Evolutionary conservation across 1,284 basidiomycete species (phyloP), one percentile per base, ranked within the genome.

Genomic region (Pseudozyma thailandica): DNA sequence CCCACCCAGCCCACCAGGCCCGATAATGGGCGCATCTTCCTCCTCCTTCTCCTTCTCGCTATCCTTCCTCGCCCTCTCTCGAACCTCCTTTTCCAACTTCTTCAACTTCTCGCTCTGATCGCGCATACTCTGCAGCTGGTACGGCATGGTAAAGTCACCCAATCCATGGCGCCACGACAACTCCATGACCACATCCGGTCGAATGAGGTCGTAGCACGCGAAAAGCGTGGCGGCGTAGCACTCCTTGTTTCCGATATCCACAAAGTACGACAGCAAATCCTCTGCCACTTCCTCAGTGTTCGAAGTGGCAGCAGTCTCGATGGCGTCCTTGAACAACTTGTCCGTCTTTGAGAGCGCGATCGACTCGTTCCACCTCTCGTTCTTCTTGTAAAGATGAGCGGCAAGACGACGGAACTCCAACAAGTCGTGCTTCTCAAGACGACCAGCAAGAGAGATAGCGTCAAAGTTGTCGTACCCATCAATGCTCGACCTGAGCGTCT

Each of bases 401-500:
- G 96, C 94, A 26, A 98, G 71, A 10, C 77, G 65, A 12, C 96
- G 88, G 89, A 98, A 98, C 84, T 98, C 96, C 35, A 99, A 87
- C 41, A 98, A 87, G 60, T 92, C 92, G 82, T 98, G 94, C 75
- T 88, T 89, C 85, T 97, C 92, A 59, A 99, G 85, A 45, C 92
- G 88, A 76, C 88, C 88, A 3, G 96, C 95, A 27, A 99, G 89
- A 45, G 86, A 88, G 72, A 94, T 89, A 68, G 92, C 92, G 85
- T 98, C 93, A 86, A 97, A 98, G 85, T 96, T 97, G 85, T 98
- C 94, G 80, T 95, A 94, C 83, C 92, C 93, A 84, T 98, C 94
- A 69, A 98, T 93, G 21, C 92, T 94, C 81, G 93, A 93, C 13
- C 96, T 90, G 9, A 98, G 88, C 1, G 94, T 97, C 84, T 95